Percentiles rank a stretch among this genome's conserved stretches.
Conservation (phyloP, 345 rosid species). For the Brassica rapa region DNA sequence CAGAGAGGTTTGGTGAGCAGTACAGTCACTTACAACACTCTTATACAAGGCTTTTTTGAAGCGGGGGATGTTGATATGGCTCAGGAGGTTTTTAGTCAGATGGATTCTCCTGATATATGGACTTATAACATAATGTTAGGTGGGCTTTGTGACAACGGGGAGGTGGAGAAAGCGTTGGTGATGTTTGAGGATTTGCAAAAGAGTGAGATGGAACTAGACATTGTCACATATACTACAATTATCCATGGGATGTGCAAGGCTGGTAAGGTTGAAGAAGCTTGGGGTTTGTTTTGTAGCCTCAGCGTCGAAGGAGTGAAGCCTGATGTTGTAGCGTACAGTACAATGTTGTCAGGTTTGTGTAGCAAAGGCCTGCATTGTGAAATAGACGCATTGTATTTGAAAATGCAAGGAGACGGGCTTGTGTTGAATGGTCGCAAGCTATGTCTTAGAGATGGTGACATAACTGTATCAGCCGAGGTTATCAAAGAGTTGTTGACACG, state of each 20-base stretch:
- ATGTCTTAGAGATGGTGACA: constrained; percentile 24
- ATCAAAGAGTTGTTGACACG: constrained; percentile 28
- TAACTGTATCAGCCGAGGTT: constrained; percentile 14
- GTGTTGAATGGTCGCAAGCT: constrained; percentile 12
- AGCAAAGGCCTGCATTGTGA: background rate
- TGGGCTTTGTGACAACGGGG: constrained; percentile 3
- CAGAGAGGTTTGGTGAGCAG: background rate
- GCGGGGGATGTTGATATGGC: background rate
- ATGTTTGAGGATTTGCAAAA: background rate
- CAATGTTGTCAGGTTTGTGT: background rate
- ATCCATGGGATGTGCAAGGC: background rate
- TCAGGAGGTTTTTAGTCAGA: background rate
- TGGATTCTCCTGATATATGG: background rate
- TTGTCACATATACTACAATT: background rate
- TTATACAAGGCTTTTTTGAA: background rate
- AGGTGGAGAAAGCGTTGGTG: background rate
- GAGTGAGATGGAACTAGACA: background rate
- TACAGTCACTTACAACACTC: background rate
- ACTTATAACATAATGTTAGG: background rate
- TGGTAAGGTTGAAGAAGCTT: background rate
- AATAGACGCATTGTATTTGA: background rate
- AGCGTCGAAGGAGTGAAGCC: background rate
- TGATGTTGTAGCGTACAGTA: background rate
- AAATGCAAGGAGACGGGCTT: background rate
- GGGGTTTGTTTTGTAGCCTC: background rate